phyloP scores from a whole-genome alignment of 139 green algal genomes.

The Micromonas pusilla region DNA sequence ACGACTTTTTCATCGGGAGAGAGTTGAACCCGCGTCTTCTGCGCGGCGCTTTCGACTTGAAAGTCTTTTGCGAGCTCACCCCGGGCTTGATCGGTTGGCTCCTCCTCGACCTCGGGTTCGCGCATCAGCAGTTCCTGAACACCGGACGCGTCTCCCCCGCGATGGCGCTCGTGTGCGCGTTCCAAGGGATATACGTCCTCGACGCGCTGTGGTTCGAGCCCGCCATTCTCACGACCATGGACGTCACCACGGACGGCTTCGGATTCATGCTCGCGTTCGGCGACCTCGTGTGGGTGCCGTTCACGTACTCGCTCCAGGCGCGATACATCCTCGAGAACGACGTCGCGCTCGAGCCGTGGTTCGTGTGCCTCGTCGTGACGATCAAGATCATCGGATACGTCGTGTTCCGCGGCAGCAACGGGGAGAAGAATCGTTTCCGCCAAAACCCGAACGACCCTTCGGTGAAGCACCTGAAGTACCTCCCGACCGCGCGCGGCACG shows the following conservation, averaged over 20 bases:
- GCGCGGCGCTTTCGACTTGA: slow-evolving; percentile 33
- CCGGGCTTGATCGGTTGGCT: slow-evolving; percentile 35
- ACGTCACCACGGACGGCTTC: slow-evolving; percentile 97
- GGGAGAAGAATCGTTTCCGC: slow-evolving; percentile 83
- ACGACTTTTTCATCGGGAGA: slow-evolving; percentile 39
- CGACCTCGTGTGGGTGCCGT: slow-evolving; percentile 93
- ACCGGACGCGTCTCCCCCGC: slow-evolving; percentile 1
- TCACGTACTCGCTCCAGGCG: slow-evolving; percentile 85
- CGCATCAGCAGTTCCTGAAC: slow-evolving; percentile 9
- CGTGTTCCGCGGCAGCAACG: slow-evolving; percentile 89
- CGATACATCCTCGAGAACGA: slow-evolving; percentile 65
- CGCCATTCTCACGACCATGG: slow-evolving; percentile 90
- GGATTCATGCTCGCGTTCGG: slow-evolving; percentile 98
- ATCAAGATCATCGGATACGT: slow-evolving; percentile 57
- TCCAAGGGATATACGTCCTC: slow-evolving; percentile 29
- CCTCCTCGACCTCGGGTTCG: slow-evolving; percentile 29
- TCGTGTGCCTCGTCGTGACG: not conserved
- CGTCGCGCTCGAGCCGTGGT: not conserved
- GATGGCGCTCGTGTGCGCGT: slow-evolving; percentile 26
- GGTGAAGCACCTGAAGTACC: slow-evolving; percentile 65
- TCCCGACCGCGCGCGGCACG: slow-evolving; percentile 73
- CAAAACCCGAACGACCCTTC: slow-evolving; percentile 30
- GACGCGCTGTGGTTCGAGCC: slow-evolving; percentile 33
- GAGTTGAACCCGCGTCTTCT: slow-evolving; percentile 33
- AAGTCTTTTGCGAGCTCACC: slow-evolving; percentile 37